phyloP scores from a whole-genome alignment of 2,329 filamentous ascomycete species.

The Pyrenochaeta sp. region DNA sequence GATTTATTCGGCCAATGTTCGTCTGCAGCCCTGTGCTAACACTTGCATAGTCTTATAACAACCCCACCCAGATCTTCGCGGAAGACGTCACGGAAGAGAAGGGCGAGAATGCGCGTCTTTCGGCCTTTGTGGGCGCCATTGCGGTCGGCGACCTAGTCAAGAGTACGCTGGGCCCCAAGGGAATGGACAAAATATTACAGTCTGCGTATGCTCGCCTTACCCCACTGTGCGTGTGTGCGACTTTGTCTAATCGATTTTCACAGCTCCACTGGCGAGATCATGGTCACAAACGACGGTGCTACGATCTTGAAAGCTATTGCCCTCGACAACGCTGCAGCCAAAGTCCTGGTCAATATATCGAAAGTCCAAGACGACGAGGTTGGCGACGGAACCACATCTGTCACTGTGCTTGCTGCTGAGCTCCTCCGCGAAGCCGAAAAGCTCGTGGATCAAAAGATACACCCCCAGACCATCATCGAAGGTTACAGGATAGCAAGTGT shows the following conservation, averaged over 20 bases:
- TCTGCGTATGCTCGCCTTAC: slow-evolving; percentile 74
- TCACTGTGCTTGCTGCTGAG: slow-evolving; percentile 93
- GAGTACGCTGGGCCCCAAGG: slow-evolving; percentile 95
- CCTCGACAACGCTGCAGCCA: slow-evolving; percentile 96
- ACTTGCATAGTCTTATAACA: slow-evolving; percentile 51
- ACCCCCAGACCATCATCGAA: slow-evolving; percentile 99
- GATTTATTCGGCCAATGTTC: not conserved
- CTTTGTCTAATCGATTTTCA: slow-evolving; percentile 30
- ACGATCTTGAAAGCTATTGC: slow-evolving; percentile 99
- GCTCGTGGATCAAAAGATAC: slow-evolving; percentile 97
- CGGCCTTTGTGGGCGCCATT: slow-evolving; percentile 98
- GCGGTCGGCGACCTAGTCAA: slow-evolving; percentile 97
- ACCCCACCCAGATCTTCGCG: slow-evolving; percentile 97
- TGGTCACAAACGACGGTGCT: slow-evolving; percentile 98
- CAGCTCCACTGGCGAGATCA: slow-evolving; percentile 93
- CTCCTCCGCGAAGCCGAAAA: slow-evolving; percentile 95
- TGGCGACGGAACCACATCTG: slow-evolving; percentile 97
- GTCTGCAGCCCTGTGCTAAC: slow-evolving; percentile 14
- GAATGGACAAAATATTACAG: slow-evolving; percentile 98
- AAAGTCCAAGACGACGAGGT: slow-evolving; percentile 99
- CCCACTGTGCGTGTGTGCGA: not conserved
- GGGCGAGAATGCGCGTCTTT: slow-evolving; percentile 97
- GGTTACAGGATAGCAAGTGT: slow-evolving; percentile 96
- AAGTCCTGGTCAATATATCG: slow-evolving; percentile 98
- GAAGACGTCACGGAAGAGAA: slow-evolving; percentile 98